Conservation (phyloP, 305 asterid species). For the Rubia occidens region DNA sequence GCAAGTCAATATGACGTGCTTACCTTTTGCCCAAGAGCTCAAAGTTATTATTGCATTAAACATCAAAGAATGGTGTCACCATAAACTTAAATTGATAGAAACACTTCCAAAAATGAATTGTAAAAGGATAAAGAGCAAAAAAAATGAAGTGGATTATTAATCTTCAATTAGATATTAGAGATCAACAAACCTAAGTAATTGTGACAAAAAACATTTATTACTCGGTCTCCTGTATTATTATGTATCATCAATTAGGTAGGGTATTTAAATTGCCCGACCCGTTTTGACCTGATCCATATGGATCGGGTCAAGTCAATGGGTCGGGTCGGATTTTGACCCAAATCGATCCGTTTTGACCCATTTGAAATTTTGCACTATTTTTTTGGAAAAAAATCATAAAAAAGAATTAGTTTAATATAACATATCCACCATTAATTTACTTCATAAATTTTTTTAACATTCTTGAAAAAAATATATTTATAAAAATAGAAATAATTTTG, state of each 20-base stretch:
- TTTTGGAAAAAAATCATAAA: too few relatives aligned
- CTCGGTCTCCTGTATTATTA: background rate
- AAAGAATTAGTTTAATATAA: too few relatives aligned
- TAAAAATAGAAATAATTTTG: too few relatives aligned
- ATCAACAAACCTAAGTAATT: background rate
- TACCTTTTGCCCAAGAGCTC: conserved; percentile 99
- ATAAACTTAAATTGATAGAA: background rate
- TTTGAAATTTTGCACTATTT: too few relatives aligned
- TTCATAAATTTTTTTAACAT: too few relatives aligned
- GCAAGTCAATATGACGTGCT: background rate
- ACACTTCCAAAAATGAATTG: background rate
- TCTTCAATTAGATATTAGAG: background rate
- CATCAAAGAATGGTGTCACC: background rate
- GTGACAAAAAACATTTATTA: background rate
- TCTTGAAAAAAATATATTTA: too few relatives aligned
- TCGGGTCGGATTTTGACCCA: too few relatives aligned
- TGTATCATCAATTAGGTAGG: background rate
- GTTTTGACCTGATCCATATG: too few relatives aligned
- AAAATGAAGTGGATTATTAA: background rate
- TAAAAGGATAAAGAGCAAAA: background rate
- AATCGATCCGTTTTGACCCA: too few relatives aligned
- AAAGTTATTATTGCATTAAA: conserved; percentile 64
- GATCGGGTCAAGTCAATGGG: too few relatives aligned
- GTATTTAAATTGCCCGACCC: too few relatives aligned
- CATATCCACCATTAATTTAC: too few relatives aligned